Evolutionary conservation across 2,329 filamentous ascomycete species (phyloP).

Genomic region (Alternaria ventricosa): DNA sequence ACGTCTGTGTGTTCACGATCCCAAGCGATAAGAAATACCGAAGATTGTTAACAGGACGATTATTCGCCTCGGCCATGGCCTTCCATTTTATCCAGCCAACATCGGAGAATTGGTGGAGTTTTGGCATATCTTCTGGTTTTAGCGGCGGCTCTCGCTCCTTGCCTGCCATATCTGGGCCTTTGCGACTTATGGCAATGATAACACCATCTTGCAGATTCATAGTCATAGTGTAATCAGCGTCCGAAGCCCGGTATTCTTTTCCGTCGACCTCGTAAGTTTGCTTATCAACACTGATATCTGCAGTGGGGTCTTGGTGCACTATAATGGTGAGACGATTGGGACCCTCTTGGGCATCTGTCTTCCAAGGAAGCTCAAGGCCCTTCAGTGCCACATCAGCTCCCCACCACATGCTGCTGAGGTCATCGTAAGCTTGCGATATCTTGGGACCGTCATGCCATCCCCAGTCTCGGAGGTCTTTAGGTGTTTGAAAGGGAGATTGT

Average conservation of each 20-base stretch:
- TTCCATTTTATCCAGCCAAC: constrained; percentile 25
- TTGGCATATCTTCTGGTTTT: constrained; percentile 12
- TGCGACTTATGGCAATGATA: constrained; percentile 22
- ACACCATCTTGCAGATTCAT: constrained; percentile 23
- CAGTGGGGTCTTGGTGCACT: constrained; percentile 11
- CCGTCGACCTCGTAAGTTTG: constrained; percentile 17
- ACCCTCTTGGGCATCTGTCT: constrained; percentile 17
- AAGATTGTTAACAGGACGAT: constrained; percentile 10
- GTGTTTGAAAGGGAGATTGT: constrained; percentile 6
- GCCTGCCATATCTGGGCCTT: constrained; percentile 14
- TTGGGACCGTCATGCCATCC: neutral
- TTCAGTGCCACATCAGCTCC: constrained; percentile 20
- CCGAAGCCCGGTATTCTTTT: constrained; percentile 18
- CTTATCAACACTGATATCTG: constrained; percentile 1
- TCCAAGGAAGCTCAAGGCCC: constrained; percentile 16
- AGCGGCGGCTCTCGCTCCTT: constrained; percentile 17
- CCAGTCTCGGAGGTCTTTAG: constrained; percentile 3
- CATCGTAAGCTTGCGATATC: neutral
- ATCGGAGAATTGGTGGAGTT: constrained; percentile 25
- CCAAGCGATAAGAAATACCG: constrained; percentile 23
- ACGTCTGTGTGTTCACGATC: constrained; percentile 22
- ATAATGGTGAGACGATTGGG: constrained; percentile 16
- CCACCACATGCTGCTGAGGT: constrained; percentile 4
- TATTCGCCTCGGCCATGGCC: neutral
- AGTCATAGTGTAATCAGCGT: constrained; percentile 19